These are phyloP conservation scores for Stropharia rugosoannulata DNA, from an alignment of 768 basidiomycete species.

Conservation along the genomic window DNA sequence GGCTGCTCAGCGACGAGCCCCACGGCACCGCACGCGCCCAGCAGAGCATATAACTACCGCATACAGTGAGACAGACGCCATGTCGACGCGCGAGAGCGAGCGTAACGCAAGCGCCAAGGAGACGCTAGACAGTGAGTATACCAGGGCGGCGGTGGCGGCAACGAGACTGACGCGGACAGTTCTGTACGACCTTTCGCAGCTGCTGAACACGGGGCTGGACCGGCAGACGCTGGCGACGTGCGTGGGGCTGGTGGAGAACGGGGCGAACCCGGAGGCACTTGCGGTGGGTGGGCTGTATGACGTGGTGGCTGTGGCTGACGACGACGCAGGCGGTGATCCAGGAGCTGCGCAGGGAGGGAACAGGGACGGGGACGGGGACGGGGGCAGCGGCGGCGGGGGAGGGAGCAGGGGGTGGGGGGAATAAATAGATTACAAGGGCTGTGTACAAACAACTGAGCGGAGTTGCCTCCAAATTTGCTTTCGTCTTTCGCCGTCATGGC, in stretches of 20 bases:
- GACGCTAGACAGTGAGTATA: constrained; percentile 64
- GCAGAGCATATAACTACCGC: too few species aligned
- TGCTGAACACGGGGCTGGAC: constrained; percentile 85
- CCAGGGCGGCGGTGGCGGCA: neutral
- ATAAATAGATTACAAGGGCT: neutral
- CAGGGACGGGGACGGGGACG: constrained; percentile 28
- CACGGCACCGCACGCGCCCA: too few species aligned
- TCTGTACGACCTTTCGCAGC: constrained; percentile 83
- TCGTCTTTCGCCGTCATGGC: constrained; percentile 28
- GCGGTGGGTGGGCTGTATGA: constrained; percentile 50
- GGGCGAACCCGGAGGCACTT: constrained; percentile 89
- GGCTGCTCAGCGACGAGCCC: too few species aligned
- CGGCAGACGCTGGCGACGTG: constrained; percentile 92
- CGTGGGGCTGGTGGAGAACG: constrained; percentile 88
- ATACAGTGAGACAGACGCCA: constrained; percentile 7
- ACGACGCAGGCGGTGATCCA: constrained; percentile 72
- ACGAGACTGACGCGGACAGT: constrained; percentile 41
- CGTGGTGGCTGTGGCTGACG: constrained; percentile 9
- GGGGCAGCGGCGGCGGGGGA: neutral
- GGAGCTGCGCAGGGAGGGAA: constrained; percentile 75
- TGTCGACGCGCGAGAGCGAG: constrained; percentile 58
- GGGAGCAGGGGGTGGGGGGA: neutral
- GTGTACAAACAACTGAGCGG: constrained; percentile 12
- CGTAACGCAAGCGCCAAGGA: constrained; percentile 64
- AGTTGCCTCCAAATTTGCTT: constrained; percentile 16